Evolutionary conservation across 805 yeast genomes (phyloP), one percentile per base, ranked within the genome.

Genomic region (Saccharomycopsis sp.): DNA sequence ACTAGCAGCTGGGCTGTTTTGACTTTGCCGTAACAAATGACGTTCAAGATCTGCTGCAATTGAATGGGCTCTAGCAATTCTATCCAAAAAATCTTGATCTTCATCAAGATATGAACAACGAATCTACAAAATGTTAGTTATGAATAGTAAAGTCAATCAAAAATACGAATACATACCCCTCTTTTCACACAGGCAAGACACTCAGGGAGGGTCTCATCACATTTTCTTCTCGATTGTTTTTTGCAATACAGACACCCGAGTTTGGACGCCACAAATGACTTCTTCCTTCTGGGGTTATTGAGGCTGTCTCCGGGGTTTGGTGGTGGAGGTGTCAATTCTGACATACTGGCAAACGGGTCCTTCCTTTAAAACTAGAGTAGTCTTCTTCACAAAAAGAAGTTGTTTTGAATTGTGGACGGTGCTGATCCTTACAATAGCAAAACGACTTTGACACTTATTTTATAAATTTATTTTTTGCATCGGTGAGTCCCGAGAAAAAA

Each of bases 181-280:
- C 36, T 39, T 33, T 39, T 43, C 17, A 17, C 23, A 28, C 46
- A 43, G 12, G 37, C 17, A 9, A n/a, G 27, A 28, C 46, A 43
- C 12, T 26, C 33, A 10, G 44, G 46, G 9, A 43, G 25, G 21
- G 17, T 23, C 31, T 43, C 46, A 25, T 43, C 46, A 30, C 46
- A 43, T 19, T 43, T 43, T 13, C 43, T 17, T 21, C 40, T 14
- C n/a, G 40, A 39, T 9, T 23, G 40, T 19, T 39, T 43, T 26
- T 43, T 43, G 39, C 46, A 43, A 21, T 39, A n/a, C 28, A 34
- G 40, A 15, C 46, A 43, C 18, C 46, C 46, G 12, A 43, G 18
- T 21, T 31, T 34, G 3, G 43, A 40, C 20, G 46, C 44, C 10
- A 41, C 36, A 28, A 43, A 43, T 3, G 44, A 39, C 28, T 39